A percentile compares a stretch with the other conserved stretches of the same genome.
Evolutionary conservation across 345 rosid genomes (phyloP).

Genomic region (Arabis hirsuta): DNA sequence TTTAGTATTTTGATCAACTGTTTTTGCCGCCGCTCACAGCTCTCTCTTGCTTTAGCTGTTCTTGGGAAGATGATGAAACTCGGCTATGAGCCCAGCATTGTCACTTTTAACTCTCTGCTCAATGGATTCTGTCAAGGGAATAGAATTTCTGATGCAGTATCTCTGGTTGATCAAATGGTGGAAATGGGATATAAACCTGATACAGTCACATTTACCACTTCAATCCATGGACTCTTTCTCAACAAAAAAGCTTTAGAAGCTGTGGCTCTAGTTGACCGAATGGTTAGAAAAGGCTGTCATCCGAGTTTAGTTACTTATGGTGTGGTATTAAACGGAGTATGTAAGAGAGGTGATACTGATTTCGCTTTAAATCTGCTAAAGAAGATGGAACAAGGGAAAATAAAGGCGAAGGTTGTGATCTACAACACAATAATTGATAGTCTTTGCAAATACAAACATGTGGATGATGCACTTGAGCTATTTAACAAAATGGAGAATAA

Average conservation of each 20-base stretch:
- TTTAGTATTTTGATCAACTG: not conserved
- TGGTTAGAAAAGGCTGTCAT: not conserved
- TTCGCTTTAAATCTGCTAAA: not conserved
- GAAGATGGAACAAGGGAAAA: not conserved
- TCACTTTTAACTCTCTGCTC: rapidly evolving
- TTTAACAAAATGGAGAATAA: not conserved
- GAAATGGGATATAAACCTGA: not conserved
- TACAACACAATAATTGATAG: constrained; percentile 8
- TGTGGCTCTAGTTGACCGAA: not conserved
- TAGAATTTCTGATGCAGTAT: not conserved
- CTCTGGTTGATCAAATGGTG: not conserved
- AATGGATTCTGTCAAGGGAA: no score
- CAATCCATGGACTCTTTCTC: no score
- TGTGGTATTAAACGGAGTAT: not conserved
- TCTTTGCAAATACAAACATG: not conserved
- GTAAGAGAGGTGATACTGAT: constrained; percentile 17
- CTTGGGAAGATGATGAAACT: constrained; percentile 1
- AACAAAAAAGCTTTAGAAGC: not conserved
- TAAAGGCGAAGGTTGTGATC: not conserved
- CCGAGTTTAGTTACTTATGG: not conserved
- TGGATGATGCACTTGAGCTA: not conserved
- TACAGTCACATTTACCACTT: rapidly evolving
- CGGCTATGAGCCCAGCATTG: rapidly evolving
- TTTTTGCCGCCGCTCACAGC: not conserved
- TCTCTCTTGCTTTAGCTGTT: not conserved